Evolutionary conservation across 352 stramenopile species (phyloP).

Genomic region (Pythium vanterpoolii): DNA sequence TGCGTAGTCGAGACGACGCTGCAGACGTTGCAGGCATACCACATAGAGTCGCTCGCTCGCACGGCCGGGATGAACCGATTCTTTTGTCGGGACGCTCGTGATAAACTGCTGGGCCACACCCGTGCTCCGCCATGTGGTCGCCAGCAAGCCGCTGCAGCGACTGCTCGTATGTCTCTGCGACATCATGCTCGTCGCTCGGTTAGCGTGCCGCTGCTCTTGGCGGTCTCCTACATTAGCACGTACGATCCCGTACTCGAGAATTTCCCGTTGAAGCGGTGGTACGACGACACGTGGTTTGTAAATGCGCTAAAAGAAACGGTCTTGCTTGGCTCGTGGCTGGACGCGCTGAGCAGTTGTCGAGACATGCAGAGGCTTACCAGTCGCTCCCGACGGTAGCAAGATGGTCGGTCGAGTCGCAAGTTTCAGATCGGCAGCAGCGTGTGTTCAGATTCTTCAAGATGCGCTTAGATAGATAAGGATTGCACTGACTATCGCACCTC

Average conservation of each 20-base stretch:
- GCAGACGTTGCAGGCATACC: slow-evolving; percentile 19
- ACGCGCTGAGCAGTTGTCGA: slow-evolving; percentile 8
- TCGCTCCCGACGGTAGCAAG: slow-evolving; percentile 4
- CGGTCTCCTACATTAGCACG: not conserved
- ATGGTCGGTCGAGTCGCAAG: too few species aligned
- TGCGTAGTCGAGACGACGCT: slow-evolving; percentile 14
- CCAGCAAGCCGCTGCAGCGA: slow-evolving; percentile 6
- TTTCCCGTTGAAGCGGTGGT: slow-evolving; percentile 13
- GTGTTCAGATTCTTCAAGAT: too few species aligned
- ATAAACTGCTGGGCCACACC: slow-evolving; percentile 23
- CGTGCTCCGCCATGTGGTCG: slow-evolving; percentile 3
- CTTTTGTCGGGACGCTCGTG: slow-evolving; percentile 12
- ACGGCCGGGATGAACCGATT: slow-evolving; percentile 5
- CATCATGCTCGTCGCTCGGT: slow-evolving; percentile 8
- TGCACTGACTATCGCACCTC: too few species aligned
- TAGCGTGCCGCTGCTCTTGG: slow-evolving; percentile 5
- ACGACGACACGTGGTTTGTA: slow-evolving; percentile 22
- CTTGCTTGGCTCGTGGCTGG: slow-evolving; percentile 14
- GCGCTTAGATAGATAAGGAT: too few species aligned
- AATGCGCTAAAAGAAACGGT: slow-evolving; percentile 13
- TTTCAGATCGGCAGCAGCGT: too few species aligned
- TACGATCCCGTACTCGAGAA: not conserved
- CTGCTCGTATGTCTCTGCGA: slow-evolving; percentile 8
- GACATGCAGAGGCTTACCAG: slow-evolving; percentile 13
- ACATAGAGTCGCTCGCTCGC: slow-evolving; percentile 13